Base-by-base conservation (phyloP, 1,284 basidiomycete genomes). In the Vanrija pseudolonga region DNA sequence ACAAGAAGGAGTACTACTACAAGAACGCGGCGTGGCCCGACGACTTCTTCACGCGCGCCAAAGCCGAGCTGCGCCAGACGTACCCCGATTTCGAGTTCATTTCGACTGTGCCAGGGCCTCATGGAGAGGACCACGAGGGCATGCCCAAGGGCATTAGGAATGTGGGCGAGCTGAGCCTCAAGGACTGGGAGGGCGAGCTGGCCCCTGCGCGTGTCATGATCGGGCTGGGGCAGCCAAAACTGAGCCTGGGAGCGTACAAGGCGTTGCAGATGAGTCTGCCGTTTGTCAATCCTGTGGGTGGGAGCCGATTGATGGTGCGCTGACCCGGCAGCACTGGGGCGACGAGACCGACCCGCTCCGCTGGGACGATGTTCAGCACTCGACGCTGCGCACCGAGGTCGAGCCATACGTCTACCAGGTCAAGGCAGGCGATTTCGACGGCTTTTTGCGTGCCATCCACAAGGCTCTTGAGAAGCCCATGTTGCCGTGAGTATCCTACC, bases 181-280 rank as follows among this genome's bases (percentile, higher is more conserved):
- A 24, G 14, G 49, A 53, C 18, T 60, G n/a, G n/a, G 39, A 40
- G n/a, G 39, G 19, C n/a, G 39, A 40, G 39, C 19, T 32, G 9
- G 39, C n/a, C 4, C n/a, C n/a, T 4, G n/a, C 54, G 1, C 48
- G 36, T 15, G 54, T 26, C 11, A 50, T 60, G 54, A 28, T 60
- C 36, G 58, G 58, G 37, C 53, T 60, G 9, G 58, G 58, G n/a
- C 51, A 51, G 55, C 58, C 58, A 3, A 60, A 55, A 11, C 15
- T 50, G 8, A 53, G 51, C 40, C 58, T 54, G 4, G 56, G 58
- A 53, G 54, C 58, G 14, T 51, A 60, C 38, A 37, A 47, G 6
- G 58, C 54, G 4, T 37, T 60, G 48, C 39, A 32, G 32, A 32
- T 32, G 32, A 32, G 32, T 12, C 32, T 32, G 6, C 32, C 32